Evolutionary conservation across 2,329 filamentous ascomycete genomes (phyloP), one percentile per base, ranked within the genome.

Genomic region (Lachnellula suecica): DNA sequence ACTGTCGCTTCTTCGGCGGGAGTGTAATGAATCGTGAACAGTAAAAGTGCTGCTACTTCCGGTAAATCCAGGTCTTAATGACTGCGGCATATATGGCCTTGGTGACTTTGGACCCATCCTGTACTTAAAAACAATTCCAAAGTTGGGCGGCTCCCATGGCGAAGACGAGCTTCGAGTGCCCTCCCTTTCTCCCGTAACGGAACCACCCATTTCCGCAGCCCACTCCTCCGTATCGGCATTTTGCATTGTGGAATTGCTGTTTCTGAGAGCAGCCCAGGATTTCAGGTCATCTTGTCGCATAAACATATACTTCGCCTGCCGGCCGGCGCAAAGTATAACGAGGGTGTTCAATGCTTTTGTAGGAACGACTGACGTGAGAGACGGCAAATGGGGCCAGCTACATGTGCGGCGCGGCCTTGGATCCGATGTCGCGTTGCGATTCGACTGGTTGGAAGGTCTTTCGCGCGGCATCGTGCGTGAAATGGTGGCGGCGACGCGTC

Each of bases 161-260:
- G 35, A 43, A 10, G 47, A 17, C 10, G 22, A 22, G 20, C 46
- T 50, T 13, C 15, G 7, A 4, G 20, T 13, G 2, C 4, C 19
- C 11, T 41, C 25, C 43, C 47, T 42, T 19, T 44, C 46, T 29
- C 56, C 54, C 15, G 35, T 48, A 25, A 49, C 31, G 25, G 40
- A 34, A 10, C 59, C 56, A 17, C 56, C 59, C 40, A 61, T 48
- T 20, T 23, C n/a, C 3, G 52, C 46, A 19, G 59, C 54, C 56
- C 57, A 59, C 19, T 42, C 40, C 4, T 42, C 40, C 17, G 40
- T 22, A 9, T 20, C n/a, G 11, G 13, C 23, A 35, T 4, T 31
- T 23, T 37, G 43, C 22, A 35, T 46, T 22, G 23, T 46, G n/a
- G 29, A 11, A 19, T 27, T 15, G 31, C 20, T 11, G 29, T 23